Percentiles rank a stretch among this genome's conserved stretches.
phyloP scores from a whole-genome alignment of 129 eudicot species.

The Pulicaria dysenterica region DNA sequence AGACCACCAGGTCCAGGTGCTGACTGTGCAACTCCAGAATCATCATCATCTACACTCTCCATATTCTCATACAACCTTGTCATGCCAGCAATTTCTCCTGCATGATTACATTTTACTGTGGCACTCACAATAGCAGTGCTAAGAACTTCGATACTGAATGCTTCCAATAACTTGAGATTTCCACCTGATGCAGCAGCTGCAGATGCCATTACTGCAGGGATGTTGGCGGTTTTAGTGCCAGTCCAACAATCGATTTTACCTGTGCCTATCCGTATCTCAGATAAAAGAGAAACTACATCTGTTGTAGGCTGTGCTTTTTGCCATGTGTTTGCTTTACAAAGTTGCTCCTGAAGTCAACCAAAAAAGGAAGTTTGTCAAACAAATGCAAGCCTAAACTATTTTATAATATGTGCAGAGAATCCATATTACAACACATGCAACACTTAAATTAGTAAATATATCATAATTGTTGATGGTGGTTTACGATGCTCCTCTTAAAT shows the following conservation, averaged over 20 bases:
- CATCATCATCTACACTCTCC: constrained; percentile 74
- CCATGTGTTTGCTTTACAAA: constrained; percentile 88
- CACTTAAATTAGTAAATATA: too few relatives aligned
- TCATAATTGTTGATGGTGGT: too few relatives aligned
- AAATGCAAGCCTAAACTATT: constrained; percentile 20
- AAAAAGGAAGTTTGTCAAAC: constrained; percentile 2
- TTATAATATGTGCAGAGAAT: neutral
- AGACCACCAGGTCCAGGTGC: constrained; percentile 46
- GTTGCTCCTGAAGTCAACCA: constrained; percentile 66
- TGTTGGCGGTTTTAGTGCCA: constrained; percentile 91
- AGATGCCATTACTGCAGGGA: constrained; percentile 99
- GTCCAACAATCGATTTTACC: constrained; percentile 87
- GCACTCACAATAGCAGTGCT: constrained; percentile 96
- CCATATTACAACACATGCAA: neutral
- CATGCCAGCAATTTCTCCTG: constrained; percentile 99
- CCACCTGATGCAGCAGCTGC: constrained; percentile 99
- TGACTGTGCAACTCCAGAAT: constrained; percentile 37
- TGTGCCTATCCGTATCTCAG: constrained; percentile 92
- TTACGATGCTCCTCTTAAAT: too few relatives aligned
- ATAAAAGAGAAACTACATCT: constrained; percentile 88
- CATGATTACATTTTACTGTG: constrained; percentile 87
- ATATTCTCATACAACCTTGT: constrained; percentile 87
- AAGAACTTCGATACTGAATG: constrained; percentile 91
- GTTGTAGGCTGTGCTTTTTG: constrained; percentile 92
- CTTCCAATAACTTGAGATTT: constrained; percentile 66